Evolutionary conservation across 441 rosid species (phyloP).

Genomic region (Omphalea diandra): DNA sequence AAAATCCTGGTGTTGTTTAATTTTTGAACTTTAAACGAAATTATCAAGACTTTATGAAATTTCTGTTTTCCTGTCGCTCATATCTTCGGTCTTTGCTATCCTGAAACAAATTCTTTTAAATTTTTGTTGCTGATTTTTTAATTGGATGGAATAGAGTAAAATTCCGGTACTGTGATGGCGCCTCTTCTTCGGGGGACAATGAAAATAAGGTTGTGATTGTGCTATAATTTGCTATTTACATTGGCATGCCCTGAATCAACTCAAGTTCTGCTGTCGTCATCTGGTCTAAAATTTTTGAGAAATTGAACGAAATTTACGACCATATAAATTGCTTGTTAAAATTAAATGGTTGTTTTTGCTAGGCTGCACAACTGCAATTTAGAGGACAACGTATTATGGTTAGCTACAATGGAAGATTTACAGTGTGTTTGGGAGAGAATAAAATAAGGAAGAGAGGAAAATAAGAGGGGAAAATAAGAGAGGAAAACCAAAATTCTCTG

Average conservation of each 20-base stretch:
- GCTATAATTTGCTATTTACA: neutral
- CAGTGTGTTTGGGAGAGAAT: no score
- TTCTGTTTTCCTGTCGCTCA: slow-evolving; percentile 5
- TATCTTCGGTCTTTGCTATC: slow-evolving; percentile 1
- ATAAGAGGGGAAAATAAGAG: no score
- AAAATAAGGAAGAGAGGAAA: no score
- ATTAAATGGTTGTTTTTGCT: slow-evolving; percentile 8
- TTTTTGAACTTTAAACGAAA: slow-evolving; percentile 11
- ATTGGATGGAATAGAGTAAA: slow-evolving; percentile 95
- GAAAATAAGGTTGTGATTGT: slow-evolving; percentile 57
- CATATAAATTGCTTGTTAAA: neutral
- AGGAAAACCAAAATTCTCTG: no score
- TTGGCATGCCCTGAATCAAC: neutral
- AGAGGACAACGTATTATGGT: slow-evolving; percentile 87
- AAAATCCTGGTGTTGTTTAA: slow-evolving; percentile 64
- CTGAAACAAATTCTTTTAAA: neutral
- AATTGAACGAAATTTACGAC: neutral
- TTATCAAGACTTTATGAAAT: slow-evolving; percentile 1
- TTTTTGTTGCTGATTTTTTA: slow-evolving; percentile 81
- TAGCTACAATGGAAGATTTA: slow-evolving; percentile 65
- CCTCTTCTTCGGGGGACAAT: slow-evolving; percentile 83
- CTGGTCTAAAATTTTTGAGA: slow-evolving; percentile 1
- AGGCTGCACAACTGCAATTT: slow-evolving; percentile 58
- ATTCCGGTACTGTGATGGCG: slow-evolving; percentile 95
- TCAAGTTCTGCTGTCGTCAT: neutral